Conservation (phyloP, 2,329 filamentous ascomycete genomes). For the Aspergillus floridensis region DNA sequence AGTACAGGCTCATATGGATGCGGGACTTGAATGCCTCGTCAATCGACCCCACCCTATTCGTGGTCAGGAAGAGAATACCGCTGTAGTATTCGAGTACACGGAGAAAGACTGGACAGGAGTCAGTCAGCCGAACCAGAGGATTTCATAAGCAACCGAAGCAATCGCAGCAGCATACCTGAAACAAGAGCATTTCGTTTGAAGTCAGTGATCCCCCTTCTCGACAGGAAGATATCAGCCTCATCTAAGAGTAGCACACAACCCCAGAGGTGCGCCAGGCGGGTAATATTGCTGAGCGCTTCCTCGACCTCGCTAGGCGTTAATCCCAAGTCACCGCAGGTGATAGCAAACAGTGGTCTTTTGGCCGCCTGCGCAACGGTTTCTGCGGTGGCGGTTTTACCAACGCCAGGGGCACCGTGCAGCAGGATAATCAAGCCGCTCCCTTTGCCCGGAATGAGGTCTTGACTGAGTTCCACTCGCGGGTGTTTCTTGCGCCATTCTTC, state of each 20-base stretch:
- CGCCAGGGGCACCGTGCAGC: constrained; percentile 23
- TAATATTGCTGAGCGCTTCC: constrained; percentile 17
- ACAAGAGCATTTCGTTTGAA: constrained; percentile 22
- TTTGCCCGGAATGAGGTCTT: constrained; percentile 3
- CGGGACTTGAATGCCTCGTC: constrained; percentile 18
- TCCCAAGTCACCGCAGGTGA: constrained; percentile 4
- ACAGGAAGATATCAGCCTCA: constrained; percentile 15
- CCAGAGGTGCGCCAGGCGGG: constrained; percentile 17
- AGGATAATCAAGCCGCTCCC: constrained; percentile 16
- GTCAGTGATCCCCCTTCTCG: constrained; percentile 11
- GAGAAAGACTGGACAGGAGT: constrained; percentile 14
- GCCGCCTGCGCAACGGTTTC: constrained; percentile 39
- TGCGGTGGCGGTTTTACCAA: constrained; percentile 44
- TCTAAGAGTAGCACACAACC: constrained; percentile 12
- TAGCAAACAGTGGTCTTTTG: not conserved
- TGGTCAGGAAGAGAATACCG: constrained; percentile 24
- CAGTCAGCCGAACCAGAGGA: too few species aligned
- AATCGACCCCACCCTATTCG: constrained; percentile 15
- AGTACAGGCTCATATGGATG: constrained; percentile 15
- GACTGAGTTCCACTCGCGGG: not conserved
- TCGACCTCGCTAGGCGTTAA: constrained; percentile 11
- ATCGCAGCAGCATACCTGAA: not conserved
- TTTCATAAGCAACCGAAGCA: too few species aligned
- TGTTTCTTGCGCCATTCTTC: not conserved
- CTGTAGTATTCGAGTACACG: constrained; percentile 24